phyloP scores from a whole-genome alignment of 1,139 yeast genomes.

The Kluyveromyces sp. region DNA sequence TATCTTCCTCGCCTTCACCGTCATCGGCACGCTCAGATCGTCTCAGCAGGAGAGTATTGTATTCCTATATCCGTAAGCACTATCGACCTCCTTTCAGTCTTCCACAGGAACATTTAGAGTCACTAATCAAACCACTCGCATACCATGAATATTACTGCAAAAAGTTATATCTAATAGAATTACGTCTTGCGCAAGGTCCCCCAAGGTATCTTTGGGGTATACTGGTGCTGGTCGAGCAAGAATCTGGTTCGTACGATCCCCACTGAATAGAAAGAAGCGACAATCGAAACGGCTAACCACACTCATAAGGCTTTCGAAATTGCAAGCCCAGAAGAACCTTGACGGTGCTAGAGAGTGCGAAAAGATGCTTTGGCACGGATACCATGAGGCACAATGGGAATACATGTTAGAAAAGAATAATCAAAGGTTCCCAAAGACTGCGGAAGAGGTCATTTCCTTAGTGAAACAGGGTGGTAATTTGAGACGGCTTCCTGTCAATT shows the following conservation, averaged over 20 bases:
- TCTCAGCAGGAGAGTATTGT: too few species aligned
- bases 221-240: constrained; percentile 22
- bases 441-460: background rate
- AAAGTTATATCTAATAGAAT: constrained; percentile 14
- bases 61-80: too few species aligned
- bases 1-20: background rate
- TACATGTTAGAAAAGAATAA: constrained; percentile 9
- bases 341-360: constrained; percentile 14
- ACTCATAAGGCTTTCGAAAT: constrained; percentile 17
- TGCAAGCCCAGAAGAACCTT: constrained; percentile 16
- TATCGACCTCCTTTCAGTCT: background rate
- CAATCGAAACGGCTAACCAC: constrained; percentile 23
- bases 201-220: constrained; percentile 18
- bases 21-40: too few species aligned
- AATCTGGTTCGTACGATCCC: constrained; percentile 28
- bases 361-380: constrained; percentile 21
- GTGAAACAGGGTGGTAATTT: background rate
- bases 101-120: background rate
- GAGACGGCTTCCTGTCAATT: background rate
- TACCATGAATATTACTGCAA: constrained; percentile 17
- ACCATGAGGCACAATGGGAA: constrained; percentile 29
- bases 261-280: constrained; percentile 19
- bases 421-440: background rate
- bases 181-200: constrained; percentile 19
- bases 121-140: constrained; percentile 21